These are phyloP conservation scores for Phytophthora nicotianae DNA, from an alignment of 352 stramenopile species.

Conservation along the genomic window DNA sequence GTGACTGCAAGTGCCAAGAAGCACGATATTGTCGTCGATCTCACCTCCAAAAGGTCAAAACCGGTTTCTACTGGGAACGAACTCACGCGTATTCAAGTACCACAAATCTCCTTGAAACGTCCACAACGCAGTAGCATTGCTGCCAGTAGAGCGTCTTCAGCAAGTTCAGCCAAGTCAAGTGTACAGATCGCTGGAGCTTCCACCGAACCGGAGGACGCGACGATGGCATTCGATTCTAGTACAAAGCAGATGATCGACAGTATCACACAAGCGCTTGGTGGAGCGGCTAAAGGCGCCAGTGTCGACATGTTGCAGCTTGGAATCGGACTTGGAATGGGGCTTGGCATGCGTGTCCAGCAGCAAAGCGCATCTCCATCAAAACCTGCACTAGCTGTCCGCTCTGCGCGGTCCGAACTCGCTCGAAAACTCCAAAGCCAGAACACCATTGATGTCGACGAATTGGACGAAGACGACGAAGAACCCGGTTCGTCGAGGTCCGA, in stretches of 20 bases:
- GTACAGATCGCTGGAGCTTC: conserved; percentile 9
- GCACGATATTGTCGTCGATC: conserved; percentile 55
- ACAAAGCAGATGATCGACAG: conserved; percentile 78
- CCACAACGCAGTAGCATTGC: conserved; percentile 13
- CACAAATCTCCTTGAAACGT: conserved; percentile 48
- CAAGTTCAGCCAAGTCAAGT: conserved; percentile 29
- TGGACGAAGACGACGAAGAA: conserved; percentile 32
- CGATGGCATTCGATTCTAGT: conserved; percentile 36
- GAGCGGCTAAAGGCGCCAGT: conserved; percentile 20
- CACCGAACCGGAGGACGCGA: conserved; percentile 5
- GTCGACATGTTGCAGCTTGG: conserved; percentile 81
- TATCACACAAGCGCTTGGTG: conserved; percentile 72
- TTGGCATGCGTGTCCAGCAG: conserved; percentile 77
- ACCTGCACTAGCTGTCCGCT: conserved; percentile 10
- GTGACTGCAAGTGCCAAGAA: conserved; percentile 69
- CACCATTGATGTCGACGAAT: conserved; percentile 14
- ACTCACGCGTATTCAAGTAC: conserved; percentile 65
- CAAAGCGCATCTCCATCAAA: conserved; percentile 34
- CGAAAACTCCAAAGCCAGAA: conserved; percentile 10
- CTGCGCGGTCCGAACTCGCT: conserved; percentile 10
- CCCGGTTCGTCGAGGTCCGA: conserved; percentile 36
- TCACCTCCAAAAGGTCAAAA: conserved; percentile 12
- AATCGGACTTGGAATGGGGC: conserved; percentile 90
- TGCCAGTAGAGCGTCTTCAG: conserved; percentile 21
- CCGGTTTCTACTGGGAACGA: conserved; percentile 16